Base-by-base conservation (phyloP, 306 rosid genomes). In the Castanospermum australe region DNA sequence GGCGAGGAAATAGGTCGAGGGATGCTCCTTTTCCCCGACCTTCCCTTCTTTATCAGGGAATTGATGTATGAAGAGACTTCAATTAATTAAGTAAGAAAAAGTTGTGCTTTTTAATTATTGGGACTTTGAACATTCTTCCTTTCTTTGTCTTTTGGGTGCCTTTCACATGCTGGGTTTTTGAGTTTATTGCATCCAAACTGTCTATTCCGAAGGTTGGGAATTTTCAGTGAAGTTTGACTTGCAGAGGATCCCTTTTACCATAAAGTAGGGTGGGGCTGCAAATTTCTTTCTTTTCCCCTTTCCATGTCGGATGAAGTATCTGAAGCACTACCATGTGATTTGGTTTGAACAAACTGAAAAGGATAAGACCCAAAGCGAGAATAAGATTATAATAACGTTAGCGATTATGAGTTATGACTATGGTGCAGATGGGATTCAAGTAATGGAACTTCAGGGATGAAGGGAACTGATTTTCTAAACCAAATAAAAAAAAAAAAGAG, bases 51-150 rank as follows among this genome's bases (percentile, higher is more conserved):
- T 67, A 18, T 55, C 17, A 8, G 38, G 14, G 51, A 57, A 60
- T 60, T 76, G 30, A 4, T 70, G 70, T 52, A 30, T 77, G 30
- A 63, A 71, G 69, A 14, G 9, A 71, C 30, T 70, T 62, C 59
- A 25, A 10, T 28, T 3, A 28, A 38, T 38, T 5, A 38, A 38
- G 42, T 65, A 45, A 33, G 5, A 17, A 22, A 48, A 80, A 48
- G 8, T 9, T 61, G 6, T 48, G 72, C 21, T 60, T 75, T 82
- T 69, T 68, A 22, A 10, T 74, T 35, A 47, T 74, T 42, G 69
- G 33, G 55, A 36, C 7, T 44, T 5, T 6, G 10, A 54, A 44
- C 42, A 55, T 81, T 74, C 76, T 56, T n/a, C 18, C 25, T 22
- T 67, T 54, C 30, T 64, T 2, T 42, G 8, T 61, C 24, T 61